These are phyloP conservation scores for Wickerhamomyces pijperi DNA, from an alignment of 805 yeast species.

Conservation along the genomic window DNA sequence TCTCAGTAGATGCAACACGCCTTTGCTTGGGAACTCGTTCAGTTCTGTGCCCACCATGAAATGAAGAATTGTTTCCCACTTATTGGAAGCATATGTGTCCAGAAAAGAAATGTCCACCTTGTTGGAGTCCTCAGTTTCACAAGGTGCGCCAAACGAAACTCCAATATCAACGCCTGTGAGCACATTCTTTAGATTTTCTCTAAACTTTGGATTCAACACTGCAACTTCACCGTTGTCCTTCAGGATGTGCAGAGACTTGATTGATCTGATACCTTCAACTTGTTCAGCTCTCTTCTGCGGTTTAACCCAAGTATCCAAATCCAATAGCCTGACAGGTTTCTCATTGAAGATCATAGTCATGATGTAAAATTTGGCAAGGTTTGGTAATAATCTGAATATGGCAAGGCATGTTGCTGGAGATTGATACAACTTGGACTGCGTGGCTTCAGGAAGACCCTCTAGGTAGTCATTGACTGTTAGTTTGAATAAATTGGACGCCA, in stretches of 20 bases:
- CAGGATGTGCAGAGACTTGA: slow-evolving; percentile 66
- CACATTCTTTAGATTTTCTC: slow-evolving; percentile 68
- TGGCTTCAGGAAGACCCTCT: slow-evolving; percentile 79
- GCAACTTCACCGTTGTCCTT: slow-evolving; percentile 40
- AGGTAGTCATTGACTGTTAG: slow-evolving; percentile 78
- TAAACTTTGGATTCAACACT: slow-evolving; percentile 61
- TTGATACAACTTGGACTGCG: slow-evolving; percentile 72
- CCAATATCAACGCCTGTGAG: slow-evolving; percentile 66
- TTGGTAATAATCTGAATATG: slow-evolving; percentile 79
- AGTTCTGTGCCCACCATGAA: slow-evolving; percentile 94
- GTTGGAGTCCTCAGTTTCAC: slow-evolving; percentile 42
- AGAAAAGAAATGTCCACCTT: slow-evolving; percentile 54
- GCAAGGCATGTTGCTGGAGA: slow-evolving; percentile 90
- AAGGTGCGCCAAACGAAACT: slow-evolving; percentile 68
- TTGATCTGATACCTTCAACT: slow-evolving; percentile 68
- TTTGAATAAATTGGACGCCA: slow-evolving; percentile 34
- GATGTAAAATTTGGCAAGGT: slow-evolving; percentile 78
- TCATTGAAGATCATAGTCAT: slow-evolving; percentile 82
- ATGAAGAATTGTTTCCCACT: slow-evolving; percentile 93
- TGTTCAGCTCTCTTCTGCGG: slow-evolving; percentile 40
- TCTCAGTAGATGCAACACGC: slow-evolving; percentile 64
- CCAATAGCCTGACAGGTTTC: slow-evolving; percentile 53
- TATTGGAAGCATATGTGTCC: slow-evolving; percentile 69
- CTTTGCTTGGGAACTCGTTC: slow-evolving; percentile 59
- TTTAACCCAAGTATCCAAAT: slow-evolving; percentile 68